These are phyloP conservation scores for Boletus sp. DNA, from an alignment of 1,284 basidiomycete species.

Conservation along the genomic window DNA sequence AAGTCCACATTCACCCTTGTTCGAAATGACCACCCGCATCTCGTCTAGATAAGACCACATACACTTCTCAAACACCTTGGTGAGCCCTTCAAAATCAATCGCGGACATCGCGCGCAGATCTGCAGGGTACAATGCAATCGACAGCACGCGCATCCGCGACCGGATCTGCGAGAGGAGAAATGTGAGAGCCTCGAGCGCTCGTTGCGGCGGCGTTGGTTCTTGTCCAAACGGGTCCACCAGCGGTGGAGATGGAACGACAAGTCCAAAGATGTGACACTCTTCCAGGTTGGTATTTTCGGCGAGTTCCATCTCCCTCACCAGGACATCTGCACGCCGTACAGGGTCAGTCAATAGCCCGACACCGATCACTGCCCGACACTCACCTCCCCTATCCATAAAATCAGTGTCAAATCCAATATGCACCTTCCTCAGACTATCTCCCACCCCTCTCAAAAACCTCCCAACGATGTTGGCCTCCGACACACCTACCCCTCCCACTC, in stretches of 20 bases:
- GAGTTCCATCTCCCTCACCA: conserved; percentile 31
- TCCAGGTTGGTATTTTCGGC: conserved; percentile 23
- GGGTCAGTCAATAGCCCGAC: conserved; percentile 5
- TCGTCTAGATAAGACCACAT: conserved; percentile 28
- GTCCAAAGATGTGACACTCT: conserved; percentile 35
- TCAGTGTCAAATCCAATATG: conserved; percentile 32
- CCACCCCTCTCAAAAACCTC: conserved; percentile 23
- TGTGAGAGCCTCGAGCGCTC: conserved; percentile 25
- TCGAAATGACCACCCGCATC: conserved; percentile 31
- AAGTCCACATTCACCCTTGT: conserved; percentile 30
- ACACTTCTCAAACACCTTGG: conserved; percentile 24
- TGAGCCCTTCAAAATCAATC: conserved; percentile 34
- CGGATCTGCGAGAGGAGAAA: conserved; percentile 25
- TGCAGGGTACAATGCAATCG: conserved; percentile 32
- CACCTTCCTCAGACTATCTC: conserved; percentile 25
- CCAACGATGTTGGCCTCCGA: conserved; percentile 29
- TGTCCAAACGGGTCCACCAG: conserved; percentile 23
- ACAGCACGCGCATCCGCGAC: conserved; percentile 32
- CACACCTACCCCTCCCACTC: conserved; percentile 30
- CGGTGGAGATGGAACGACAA: conserved; percentile 34
- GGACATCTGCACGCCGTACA: conserved; percentile 14
- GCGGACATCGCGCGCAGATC: conserved; percentile 29
- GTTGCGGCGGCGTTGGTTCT: conserved; percentile 6
- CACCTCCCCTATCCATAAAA: conserved; percentile 32
- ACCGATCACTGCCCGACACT: conserved; percentile 9